Evolutionary conservation across 495 filamentous ascomycete genomes (phyloP).

Genomic region (Halenospora varia): DNA sequence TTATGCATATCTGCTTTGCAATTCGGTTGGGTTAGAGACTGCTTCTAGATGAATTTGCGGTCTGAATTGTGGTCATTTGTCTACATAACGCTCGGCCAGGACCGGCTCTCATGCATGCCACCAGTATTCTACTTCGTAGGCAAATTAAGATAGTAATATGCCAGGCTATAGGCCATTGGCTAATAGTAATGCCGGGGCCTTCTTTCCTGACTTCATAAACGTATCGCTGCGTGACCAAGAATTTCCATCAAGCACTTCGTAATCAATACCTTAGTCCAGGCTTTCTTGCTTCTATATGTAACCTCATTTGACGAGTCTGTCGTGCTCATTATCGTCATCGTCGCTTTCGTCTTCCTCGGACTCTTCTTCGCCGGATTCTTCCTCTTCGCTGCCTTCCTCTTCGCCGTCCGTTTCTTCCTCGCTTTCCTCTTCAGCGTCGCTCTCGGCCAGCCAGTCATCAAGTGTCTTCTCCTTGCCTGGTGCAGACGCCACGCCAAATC

Average conservation of each 20-base stretch:
- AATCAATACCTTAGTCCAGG: slow-evolving; percentile 12
- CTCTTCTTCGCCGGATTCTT: slow-evolving; percentile 36
- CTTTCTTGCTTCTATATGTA: slow-evolving; percentile 1
- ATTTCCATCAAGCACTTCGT: slow-evolving; percentile 1
- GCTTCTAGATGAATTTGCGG: slow-evolving; percentile 7
- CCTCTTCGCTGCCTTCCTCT: slow-evolving; percentile 33
- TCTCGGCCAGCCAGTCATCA: slow-evolving; percentile 85
- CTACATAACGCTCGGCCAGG: not conserved
- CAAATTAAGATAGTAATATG: slow-evolving; percentile 18
- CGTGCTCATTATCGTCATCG: slow-evolving; percentile 41
- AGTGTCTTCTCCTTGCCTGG: slow-evolving; percentile 61
- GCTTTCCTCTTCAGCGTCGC: slow-evolving; percentile 31
- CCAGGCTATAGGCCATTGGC: slow-evolving; percentile 19
- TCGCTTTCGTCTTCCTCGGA: slow-evolving; percentile 43
- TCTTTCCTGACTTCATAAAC: slow-evolving; percentile 12
- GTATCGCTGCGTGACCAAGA: slow-evolving; percentile 18
- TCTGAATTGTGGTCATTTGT: not conserved
- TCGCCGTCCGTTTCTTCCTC: slow-evolving; percentile 50
- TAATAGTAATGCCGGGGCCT: slow-evolving; percentile 24
- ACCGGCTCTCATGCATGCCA: slow-evolving; percentile 1
- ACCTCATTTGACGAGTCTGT: slow-evolving; percentile 39
- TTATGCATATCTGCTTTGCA: slow-evolving; percentile 13
- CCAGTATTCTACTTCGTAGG: slow-evolving; percentile 11
- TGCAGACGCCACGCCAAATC: slow-evolving; percentile 7
- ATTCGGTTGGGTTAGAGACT: slow-evolving; percentile 4